These are phyloP conservation scores for Gnomoniopsis sp. DNA, from an alignment of 2,329 filamentous ascomycete genomes.

Conservation along the genomic window DNA sequence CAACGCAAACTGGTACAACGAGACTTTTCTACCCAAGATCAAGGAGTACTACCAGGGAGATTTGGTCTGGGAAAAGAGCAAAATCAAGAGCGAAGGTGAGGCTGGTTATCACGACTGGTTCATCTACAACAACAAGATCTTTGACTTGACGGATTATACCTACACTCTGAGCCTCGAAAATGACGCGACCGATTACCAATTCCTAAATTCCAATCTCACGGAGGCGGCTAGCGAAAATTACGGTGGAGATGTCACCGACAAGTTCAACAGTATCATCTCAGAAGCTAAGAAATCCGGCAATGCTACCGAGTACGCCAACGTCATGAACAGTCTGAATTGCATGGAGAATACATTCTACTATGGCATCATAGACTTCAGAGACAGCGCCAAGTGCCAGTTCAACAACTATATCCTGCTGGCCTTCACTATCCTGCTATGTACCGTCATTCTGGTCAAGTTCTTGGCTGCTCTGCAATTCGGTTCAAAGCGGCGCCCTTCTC, in stretches of 20 bases:
- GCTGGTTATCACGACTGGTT: slow-evolving; percentile 73
- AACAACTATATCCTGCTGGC: slow-evolving; percentile 89
- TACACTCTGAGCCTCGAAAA: slow-evolving; percentile 63
- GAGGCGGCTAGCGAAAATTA: slow-evolving; percentile 70
- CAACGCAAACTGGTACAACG: slow-evolving; percentile 71
- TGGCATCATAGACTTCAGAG: slow-evolving; percentile 81
- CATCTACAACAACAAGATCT: slow-evolving; percentile 71
- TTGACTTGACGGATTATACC: slow-evolving; percentile 91
- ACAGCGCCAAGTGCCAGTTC: slow-evolving; percentile 70
- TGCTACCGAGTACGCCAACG: slow-evolving; percentile 43
- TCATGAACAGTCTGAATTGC: slow-evolving; percentile 71
- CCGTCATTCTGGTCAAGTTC: slow-evolving; percentile 84
- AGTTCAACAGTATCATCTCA: slow-evolving; percentile 55
- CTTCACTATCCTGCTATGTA: slow-evolving; percentile 79
- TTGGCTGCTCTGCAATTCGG: slow-evolving; percentile 89
- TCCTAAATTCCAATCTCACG: slow-evolving; percentile 67
- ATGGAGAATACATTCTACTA: slow-evolving; percentile 80
- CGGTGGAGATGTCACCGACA: slow-evolving; percentile 71
- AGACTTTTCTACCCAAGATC: slow-evolving; percentile 73
- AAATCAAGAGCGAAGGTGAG: slow-evolving; percentile 63
- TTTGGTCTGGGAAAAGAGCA: slow-evolving; percentile 65
- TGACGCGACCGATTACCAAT: slow-evolving; percentile 57
- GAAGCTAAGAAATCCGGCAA: slow-evolving; percentile 42
- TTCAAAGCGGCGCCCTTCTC: slow-evolving; percentile 80
- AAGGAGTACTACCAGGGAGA: slow-evolving; percentile 84